Base-by-base conservation (phyloP, 1,284 basidiomycete genomes). In the Cryptococcus jaspeensis region DNA sequence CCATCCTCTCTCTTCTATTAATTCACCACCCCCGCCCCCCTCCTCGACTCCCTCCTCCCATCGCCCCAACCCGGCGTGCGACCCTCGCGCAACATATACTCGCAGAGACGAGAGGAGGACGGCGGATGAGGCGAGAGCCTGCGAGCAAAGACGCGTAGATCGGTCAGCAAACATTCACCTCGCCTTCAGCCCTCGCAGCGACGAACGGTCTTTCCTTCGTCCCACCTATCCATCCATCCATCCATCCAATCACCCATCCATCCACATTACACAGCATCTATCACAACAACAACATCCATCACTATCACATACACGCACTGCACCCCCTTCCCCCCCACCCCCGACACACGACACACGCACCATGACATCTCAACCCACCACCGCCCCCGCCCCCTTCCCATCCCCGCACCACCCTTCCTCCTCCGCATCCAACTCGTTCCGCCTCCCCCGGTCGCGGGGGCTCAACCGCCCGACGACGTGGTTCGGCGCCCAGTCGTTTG, bases 391-490 rank as follows among this genome's bases (percentile, higher is more conserved):
- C 25, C 36, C n/a, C 35, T 13, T 41, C 37, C 39, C 38, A 32
- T 32, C 28, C 23, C 32, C 36, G 8, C 16, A 42, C 51, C 44
- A 51, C 18, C 49, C 50, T 23, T 36, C 56, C 2, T 13, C 23
- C 15, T n/a, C 45, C 13, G 38, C 62, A 3, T 48, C 43, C 22
- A 46, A 23, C 39, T 41, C 46, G 3, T 63, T 63, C 25, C 57
- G 54, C 32, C 54, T 65, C 18, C 61, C 61, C 13, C 56, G 58
- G 38, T 46, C 49, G 16, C 60, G 61, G 50, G 59, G 55, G 9
- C 42, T 67, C n/a, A 66, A 65, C 51, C 52, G 64, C 50, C 66
- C 66, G 4, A 54, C 55, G 2, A 65, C 66, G 18, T 69, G 66
- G 66, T 69, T 69, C 45, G 56, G 46, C 43, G 44, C 42, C 15